Conservation (phyloP, 352 stramenopile genomes). For the Globisporangium irregulare region DNA sequence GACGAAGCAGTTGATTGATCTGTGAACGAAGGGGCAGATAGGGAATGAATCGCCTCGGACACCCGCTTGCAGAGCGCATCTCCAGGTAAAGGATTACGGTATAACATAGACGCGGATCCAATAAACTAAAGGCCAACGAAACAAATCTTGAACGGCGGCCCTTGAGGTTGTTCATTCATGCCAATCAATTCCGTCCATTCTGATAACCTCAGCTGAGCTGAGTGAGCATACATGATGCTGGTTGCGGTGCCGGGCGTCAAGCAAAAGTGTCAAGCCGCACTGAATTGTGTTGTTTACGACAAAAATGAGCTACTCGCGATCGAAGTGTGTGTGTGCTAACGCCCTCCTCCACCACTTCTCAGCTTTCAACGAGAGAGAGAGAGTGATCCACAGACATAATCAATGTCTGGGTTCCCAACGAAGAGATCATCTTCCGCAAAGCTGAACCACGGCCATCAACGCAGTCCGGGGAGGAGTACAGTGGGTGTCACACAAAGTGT, state of each 20-base stretch:
- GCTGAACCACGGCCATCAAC: too few relatives aligned
- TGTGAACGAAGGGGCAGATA: conserved; percentile 1
- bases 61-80: neutral
- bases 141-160: neutral
- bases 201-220: neutral
- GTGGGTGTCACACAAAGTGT: too few relatives aligned
- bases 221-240: neutral
- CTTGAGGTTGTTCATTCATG: neutral
- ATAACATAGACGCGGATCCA: neutral
- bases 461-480: too few relatives aligned
- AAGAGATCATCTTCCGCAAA: neutral
- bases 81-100: neutral
- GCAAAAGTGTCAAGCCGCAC: neutral
- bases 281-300: too few relatives aligned
- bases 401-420: too few relatives aligned
- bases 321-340: neutral
- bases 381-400: neutral
- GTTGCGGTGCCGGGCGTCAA: neutral
- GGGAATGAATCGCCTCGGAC: neutral
- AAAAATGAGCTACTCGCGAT: neutral
- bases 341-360: neutral
- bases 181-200: neutral
- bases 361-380: neutral
- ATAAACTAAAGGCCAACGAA: neutral
- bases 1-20: neutral